These are phyloP conservation scores for Flaveria brownii DNA, from an alignment of 129 eudicot species.

Conservation along the genomic window DNA sequence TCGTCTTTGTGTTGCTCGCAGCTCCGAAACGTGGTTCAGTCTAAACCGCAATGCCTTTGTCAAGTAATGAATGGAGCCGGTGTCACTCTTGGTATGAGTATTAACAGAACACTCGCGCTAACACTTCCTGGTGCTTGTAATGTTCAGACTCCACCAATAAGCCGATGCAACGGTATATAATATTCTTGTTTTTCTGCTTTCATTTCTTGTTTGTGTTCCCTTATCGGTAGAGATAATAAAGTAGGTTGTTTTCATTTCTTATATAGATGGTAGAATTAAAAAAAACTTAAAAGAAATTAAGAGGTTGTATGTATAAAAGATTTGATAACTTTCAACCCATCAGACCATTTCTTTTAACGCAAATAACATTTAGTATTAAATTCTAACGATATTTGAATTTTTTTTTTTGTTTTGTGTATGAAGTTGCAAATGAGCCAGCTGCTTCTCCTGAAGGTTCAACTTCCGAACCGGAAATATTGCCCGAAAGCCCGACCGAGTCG, in stretches of 20 bases:
- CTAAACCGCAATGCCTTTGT: slow-evolving; percentile 76
- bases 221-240: neutral
- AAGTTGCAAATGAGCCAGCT: slow-evolving; percentile 45
- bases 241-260: too few species aligned
- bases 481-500: slow-evolving; percentile 40
- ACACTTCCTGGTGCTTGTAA: slow-evolving; percentile 62
- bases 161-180: slow-evolving; percentile 55
- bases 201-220: too few species aligned
- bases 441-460: slow-evolving; percentile 48
- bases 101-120: slow-evolving; percentile 60
- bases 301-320: too few species aligned
- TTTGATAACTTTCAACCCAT: too few species aligned
- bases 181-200: neutral
- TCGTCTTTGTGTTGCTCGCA: slow-evolving; percentile 74
- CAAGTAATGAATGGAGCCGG: slow-evolving; percentile 41
- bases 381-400: too few species aligned
- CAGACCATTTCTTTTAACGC: too few species aligned
- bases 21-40: slow-evolving; percentile 53
- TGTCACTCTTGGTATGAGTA: slow-evolving; percentile 49
- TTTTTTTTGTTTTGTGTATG: too few species aligned
- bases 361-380: too few species aligned
- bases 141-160: slow-evolving; percentile 62
- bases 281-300: too few species aligned
- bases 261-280: too few species aligned
- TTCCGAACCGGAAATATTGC: slow-evolving; percentile 35